Evolutionary conservation across 2,329 filamentous ascomycete genomes (phyloP).

Genomic region (Xylariaceae sp.): DNA sequence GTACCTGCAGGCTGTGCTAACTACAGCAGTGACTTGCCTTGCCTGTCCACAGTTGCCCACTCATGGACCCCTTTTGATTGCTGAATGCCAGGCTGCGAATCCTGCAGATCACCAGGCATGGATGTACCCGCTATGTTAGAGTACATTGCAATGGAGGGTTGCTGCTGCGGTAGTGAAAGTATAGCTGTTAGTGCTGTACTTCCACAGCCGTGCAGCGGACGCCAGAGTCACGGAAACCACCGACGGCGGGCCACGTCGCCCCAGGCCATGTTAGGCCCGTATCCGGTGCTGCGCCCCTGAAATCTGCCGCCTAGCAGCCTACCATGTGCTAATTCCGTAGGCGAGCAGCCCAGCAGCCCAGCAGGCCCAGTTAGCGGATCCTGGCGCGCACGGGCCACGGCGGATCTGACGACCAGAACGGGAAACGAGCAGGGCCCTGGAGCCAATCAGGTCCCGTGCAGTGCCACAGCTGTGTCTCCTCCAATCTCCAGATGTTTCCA

Average conservation of each 20-base stretch:
- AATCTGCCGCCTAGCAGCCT: not conserved
- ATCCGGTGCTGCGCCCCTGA: conserved; percentile 12
- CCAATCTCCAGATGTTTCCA: conserved; percentile 3
- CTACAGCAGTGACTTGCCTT: too few relatives aligned
- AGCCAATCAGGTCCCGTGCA: conserved; percentile 10
- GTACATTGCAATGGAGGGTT: not conserved
- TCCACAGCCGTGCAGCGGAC: not conserved
- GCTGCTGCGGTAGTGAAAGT: too few relatives aligned
- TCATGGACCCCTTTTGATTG: conserved; percentile 2
- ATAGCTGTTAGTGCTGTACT: not conserved
- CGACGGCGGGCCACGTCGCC: conserved; percentile 9
- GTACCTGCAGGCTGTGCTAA: too few relatives aligned
- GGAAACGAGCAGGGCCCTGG: conserved; percentile 18
- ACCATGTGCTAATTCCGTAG: not conserved
- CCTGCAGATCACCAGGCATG: not conserved
- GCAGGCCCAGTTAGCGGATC: not conserved
- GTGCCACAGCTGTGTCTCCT: conserved; percentile 1
- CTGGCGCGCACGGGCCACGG: conserved; percentile 15
- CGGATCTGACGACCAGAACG: conserved; percentile 9
- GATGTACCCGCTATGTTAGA: not conserved
- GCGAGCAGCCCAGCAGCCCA: not conserved
- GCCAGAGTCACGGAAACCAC: conserved; percentile 11
- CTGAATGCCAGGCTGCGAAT: not conserved
- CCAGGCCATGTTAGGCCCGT: not conserved
- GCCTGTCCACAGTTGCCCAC: too few relatives aligned